Base-by-base conservation (phyloP, 2,329 filamentous ascomycete genomes). In the Thielaviopsis punctulata region DNA sequence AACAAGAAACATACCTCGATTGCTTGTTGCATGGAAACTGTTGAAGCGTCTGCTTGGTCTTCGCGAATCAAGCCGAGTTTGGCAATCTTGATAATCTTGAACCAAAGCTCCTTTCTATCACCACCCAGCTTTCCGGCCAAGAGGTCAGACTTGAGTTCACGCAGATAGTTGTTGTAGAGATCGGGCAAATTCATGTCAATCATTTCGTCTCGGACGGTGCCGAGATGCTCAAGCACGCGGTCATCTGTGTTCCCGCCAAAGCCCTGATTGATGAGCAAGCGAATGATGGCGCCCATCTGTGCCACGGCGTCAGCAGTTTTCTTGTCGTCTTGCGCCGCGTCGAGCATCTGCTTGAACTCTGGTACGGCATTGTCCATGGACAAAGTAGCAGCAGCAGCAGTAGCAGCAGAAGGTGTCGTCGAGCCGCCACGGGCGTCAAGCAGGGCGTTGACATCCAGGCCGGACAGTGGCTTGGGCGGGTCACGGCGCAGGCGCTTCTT, bases 101-200 rank as follows among this genome's bases (percentile, higher is more conserved):
- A 84, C 88, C 88, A 95, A 68, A 95, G 80, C 61, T 93, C 86
- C 57, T 75, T 75, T 51, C 87, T 71, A 59, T 93, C 83, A 0
- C 86, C 88, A 36, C 81, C 80, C 2, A 95, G 66, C 58, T 83
- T 75, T 0, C 80, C 84, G 0, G 71, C 74, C 7, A 88, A 64
- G 1, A 95, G 63, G 52, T 80, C 79, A 58, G 70, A 71, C 69
- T 95, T 96, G 59, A 96, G 65, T 30, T 75, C 73, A 41, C 64
- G 70, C 43, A 93, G 60, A 58, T 89, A 84, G 1, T 73, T 70
- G 62, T 96, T 95, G 65, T 85, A 98, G 24, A 86, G 60, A 0
- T 64, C 73, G 0, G 86, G 83, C 63, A 86, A 79, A 62, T 95
- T 89, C 25, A 86, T 71, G 5, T 80, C 78, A 5, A 82, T 73